phyloP scores from a whole-genome alignment of 2,329 filamentous ascomycete species.

The Talaromyces sp. region DNA sequence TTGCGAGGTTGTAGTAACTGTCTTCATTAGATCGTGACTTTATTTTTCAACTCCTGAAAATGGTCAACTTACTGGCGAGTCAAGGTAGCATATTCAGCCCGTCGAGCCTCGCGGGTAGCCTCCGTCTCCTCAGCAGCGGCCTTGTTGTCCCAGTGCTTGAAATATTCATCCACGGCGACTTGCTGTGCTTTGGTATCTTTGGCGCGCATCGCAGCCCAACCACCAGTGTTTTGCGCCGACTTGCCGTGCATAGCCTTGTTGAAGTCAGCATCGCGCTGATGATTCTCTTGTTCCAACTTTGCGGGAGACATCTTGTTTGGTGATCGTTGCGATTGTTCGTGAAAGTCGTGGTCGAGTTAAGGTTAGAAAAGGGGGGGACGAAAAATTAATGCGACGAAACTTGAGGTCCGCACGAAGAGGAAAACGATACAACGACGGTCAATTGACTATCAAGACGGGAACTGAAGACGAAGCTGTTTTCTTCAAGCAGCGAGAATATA shows the following conservation, averaged over 20 bases:
- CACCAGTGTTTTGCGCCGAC: slow-evolving; percentile 64
- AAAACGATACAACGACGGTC: not conserved
- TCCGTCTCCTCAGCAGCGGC: slow-evolving; percentile 74
- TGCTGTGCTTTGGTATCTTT: slow-evolving; percentile 80
- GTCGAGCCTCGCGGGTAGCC: slow-evolving; percentile 73
- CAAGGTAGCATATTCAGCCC: slow-evolving; percentile 86
- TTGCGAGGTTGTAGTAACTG: slow-evolving; percentile 96
- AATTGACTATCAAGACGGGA: not conserved
- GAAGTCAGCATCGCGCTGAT: slow-evolving; percentile 82
- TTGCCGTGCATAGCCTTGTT: slow-evolving; percentile 82
- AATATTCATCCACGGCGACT: slow-evolving; percentile 84
- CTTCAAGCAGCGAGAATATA: not conserved
- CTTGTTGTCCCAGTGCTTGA: slow-evolving; percentile 96
- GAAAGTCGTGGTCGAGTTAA: slow-evolving; percentile 17
- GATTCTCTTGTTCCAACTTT: slow-evolving; percentile 76
- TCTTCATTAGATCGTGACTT: slow-evolving; percentile 17
- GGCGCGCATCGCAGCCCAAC: slow-evolving; percentile 77
- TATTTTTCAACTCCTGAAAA: not conserved
- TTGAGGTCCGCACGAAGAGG: not conserved
- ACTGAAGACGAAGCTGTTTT: not conserved
- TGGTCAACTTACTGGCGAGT: slow-evolving; percentile 77
- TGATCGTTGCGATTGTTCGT: slow-evolving; percentile 7
- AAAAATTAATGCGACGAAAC: slow-evolving; percentile 17
- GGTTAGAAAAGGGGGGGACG: slow-evolving; percentile 15
- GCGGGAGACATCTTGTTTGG: slow-evolving; percentile 50